Evolutionary conservation across 2,329 filamentous ascomycete species (phyloP), one percentile per base, ranked within the genome.

Genomic region (Colletotrichum scovillei): DNA sequence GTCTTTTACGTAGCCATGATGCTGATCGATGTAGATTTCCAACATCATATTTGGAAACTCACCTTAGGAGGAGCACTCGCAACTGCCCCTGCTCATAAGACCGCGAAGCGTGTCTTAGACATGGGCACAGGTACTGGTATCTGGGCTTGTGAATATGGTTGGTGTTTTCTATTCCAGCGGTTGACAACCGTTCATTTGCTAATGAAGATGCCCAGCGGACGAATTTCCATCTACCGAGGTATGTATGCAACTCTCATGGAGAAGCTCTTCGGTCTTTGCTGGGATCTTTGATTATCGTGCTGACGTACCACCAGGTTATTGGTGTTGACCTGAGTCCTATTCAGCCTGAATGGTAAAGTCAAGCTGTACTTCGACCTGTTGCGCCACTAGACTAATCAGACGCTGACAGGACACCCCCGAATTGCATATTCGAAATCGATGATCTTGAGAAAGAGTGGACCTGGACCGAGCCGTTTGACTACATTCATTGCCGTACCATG

Each of bases 401-500:
- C 19, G 7, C 2, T 4, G 1, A 24, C 30, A 84, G 82, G 77
- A 83, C 87, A 4, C 86, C 87, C 1, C 81, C 85, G 0, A 89
- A 89, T 67, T 82, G 87, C 5, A 77, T 79, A 14, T 89, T 89
- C 72, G 83, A 85, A 53, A 78, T 86, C 55, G 84, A 86, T 63
- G 82, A 86, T 68, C 75, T 82, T 14, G 82, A 84, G 55, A 79
- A 82, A 35, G 77, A 79, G n/a, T 86, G 84, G 84, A 80, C 78
- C 3, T 86, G 79, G 42, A 71, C 73, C 1, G 75, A 78, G 30
- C 76, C 79, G 1, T 86, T 86, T 52, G 85, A 86, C 75, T 83
- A 83, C 49, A 78, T 87, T 26, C 82, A 83, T 62, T 77, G 74
- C 9, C 81, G 83, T 30, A 77, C 77, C 66, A 78, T 84, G 76